Percentiles rank a stretch among this genome's conserved stretches.
Evolutionary conservation across 495 filamentous ascomycete genomes (phyloP).

Genomic region (Patellaria atrata): DNA sequence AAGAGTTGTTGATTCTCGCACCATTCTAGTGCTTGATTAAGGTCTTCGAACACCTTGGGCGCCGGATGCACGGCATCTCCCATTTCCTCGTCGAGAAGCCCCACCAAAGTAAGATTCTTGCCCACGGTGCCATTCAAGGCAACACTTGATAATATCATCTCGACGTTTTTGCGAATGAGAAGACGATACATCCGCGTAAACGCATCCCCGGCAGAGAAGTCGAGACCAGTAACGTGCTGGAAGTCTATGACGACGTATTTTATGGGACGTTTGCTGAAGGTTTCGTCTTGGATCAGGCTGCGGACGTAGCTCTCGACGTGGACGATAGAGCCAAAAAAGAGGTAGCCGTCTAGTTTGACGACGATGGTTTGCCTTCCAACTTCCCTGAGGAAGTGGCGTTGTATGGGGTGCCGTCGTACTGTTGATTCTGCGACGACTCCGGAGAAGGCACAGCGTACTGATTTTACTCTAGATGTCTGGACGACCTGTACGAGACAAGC

Average conservation of each 20-base stretch:
- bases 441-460: constrained; percentile 72
- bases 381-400: constrained; percentile 70
- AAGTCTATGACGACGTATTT: constrained; percentile 85
- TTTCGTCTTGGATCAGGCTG: constrained; percentile 63
- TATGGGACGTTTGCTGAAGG: constrained; percentile 62
- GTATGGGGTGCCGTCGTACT: constrained; percentile 75
- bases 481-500: constrained; percentile 85
- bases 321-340: constrained; percentile 96
- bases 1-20: constrained; percentile 93
- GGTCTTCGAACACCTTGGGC: constrained; percentile 58
- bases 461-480: constrained; percentile 75
- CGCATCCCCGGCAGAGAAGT: constrained; percentile 89
- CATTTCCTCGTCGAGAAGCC: constrained; percentile 44
- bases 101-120: constrained; percentile 62
- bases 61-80: constrained; percentile 46
- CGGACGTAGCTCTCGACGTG: constrained; percentile 80
- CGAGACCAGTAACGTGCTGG: constrained; percentile 74
- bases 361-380: constrained; percentile 79
- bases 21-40: constrained; percentile 83
- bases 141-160: constrained; percentile 69
- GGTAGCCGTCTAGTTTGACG: constrained; percentile 77
- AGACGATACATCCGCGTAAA: constrained; percentile 86
- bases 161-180: constrained; percentile 53
- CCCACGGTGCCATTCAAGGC: constrained; percentile 59
- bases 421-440: constrained; percentile 82